Evolutionary conservation across 1,139 yeast genomes (phyloP).

Genomic region (Yamadazyma diospyri): DNA sequence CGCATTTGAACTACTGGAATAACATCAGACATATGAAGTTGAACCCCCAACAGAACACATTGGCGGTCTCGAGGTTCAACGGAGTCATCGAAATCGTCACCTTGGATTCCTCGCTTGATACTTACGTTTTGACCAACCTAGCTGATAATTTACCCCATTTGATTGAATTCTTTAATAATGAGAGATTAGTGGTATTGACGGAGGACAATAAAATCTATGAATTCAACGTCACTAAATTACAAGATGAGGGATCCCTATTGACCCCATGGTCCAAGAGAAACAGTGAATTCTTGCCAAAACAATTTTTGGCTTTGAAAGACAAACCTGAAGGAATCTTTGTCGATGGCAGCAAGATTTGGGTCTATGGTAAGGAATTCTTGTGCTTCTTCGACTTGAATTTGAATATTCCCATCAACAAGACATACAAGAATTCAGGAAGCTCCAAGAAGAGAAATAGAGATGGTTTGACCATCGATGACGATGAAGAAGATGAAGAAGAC

Average conservation of each 20-base stretch:
- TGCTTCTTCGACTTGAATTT: conserved; percentile 67
- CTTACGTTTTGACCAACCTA: conserved; percentile 49
- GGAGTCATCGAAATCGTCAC: conserved; percentile 62
- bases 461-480: conserved; percentile 50
- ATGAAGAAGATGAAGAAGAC: conserved; percentile 25
- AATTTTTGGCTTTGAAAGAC: conserved; percentile 57
- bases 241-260: conserved; percentile 30
- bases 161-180: conserved; percentile 49
- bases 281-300: conserved; percentile 69
- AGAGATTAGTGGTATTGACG: conserved; percentile 61
- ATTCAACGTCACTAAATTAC: conserved; percentile 33
- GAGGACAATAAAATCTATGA: conserved; percentile 76
- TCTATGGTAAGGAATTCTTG: conserved; percentile 87
- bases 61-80: conserved; percentile 49
- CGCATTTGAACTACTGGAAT: conserved; percentile 31
- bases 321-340: conserved; percentile 72
- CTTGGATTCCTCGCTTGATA: conserved; percentile 22
- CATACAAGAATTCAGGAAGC: conserved; percentile 22
- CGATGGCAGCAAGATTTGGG: conserved; percentile 53
- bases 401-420: conserved; percentile 49
- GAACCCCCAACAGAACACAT: conserved; percentile 37
- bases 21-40: conserved; percentile 52
- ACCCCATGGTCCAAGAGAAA: conserved; percentile 81
- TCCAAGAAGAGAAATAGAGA: conserved; percentile 60
- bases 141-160: conserved; percentile 45